Evolutionary conservation across 768 basidiomycete species (phyloP).

Genomic region (Crucibulum laeve): DNA sequence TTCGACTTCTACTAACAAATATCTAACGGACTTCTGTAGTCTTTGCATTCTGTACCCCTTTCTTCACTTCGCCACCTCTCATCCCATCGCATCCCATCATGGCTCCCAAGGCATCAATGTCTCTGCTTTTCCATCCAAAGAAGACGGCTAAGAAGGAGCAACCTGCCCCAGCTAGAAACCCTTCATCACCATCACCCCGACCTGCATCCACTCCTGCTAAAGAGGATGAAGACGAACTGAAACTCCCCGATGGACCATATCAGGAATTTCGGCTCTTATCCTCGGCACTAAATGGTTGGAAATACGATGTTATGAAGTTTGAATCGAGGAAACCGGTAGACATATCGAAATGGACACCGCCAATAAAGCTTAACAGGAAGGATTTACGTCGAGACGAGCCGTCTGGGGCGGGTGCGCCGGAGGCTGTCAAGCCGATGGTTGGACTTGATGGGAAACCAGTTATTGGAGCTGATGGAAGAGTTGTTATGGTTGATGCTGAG

Average conservation of each 20-base stretch:
- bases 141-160: slow-evolving; percentile 41
- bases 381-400: slow-evolving; percentile 56
- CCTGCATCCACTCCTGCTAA: slow-evolving; percentile 27
- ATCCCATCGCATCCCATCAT: slow-evolving; percentile 20
- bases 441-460: slow-evolving; percentile 84
- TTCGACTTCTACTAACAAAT: too few relatives aligned
- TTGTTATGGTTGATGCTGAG: slow-evolving; percentile 80
- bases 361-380: slow-evolving; percentile 87
- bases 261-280: slow-evolving; percentile 79
- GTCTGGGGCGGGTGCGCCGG: slow-evolving; percentile 28
- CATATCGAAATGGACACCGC: slow-evolving; percentile 61
- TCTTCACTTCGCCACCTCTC: not conserved
- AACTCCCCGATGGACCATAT: slow-evolving; percentile 64
- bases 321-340: slow-evolving; percentile 72
- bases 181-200: slow-evolving; percentile 32
- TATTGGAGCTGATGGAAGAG: slow-evolving; percentile 67
- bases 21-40: not conserved
- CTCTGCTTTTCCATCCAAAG: slow-evolving; percentile 66
- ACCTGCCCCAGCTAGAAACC: slow-evolving; percentile 33
- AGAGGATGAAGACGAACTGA: slow-evolving; percentile 46
- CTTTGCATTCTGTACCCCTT: slow-evolving; percentile 2
- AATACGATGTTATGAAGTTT: slow-evolving; percentile 92
- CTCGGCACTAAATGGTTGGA: slow-evolving; percentile 80
- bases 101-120: slow-evolving; percentile 37
- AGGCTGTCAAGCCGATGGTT: slow-evolving; percentile 69